These are phyloP conservation scores for Trichocomaceae sp. DNA, from an alignment of 2,329 filamentous ascomycete species.

Conservation along the genomic window DNA sequence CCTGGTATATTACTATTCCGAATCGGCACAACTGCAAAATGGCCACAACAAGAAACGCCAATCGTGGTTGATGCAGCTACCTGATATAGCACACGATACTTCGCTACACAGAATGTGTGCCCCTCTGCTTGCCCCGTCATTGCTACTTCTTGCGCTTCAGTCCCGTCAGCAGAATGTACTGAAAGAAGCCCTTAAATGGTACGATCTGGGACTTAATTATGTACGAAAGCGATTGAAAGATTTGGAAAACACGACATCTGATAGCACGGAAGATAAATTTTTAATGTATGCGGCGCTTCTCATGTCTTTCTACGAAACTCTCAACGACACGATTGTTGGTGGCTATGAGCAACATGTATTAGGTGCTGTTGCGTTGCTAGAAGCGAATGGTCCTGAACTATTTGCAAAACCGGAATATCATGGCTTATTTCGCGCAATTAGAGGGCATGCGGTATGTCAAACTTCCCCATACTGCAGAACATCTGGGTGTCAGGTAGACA, in stretches of 20 bases:
- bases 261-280: neutral
- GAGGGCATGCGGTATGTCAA: conserved; percentile 8
- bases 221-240: conserved; percentile 3
- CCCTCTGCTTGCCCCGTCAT: conserved; percentile 7
- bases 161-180: neutral
- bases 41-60: neutral
- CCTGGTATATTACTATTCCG: conserved; percentile 6
- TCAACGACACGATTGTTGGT: conserved; percentile 1
- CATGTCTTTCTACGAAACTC: conserved; percentile 10
- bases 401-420: conserved; percentile 7
- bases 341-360: conserved; percentile 9
- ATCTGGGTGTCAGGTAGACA: neutral
- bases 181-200: conserved; percentile 10
- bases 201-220: conserved; percentile 7
- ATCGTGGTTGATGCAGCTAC: conserved; percentile 9
- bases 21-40: neutral
- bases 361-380: conserved; percentile 4
- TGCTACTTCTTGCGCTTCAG: conserved; percentile 7
- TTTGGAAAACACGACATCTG: neutral
- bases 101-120: neutral
- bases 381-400: conserved; percentile 4
- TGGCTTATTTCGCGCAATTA: conserved; percentile 5
- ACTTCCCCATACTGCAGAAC: neutral
- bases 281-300: conserved; percentile 7
- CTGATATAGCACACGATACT: neutral